A percentile compares a stretch with the other conserved stretches of the same genome.
These are phyloP conservation scores for Russula ochroleuca DNA, from an alignment of 768 basidiomycete genomes.

Conservation along the genomic window DNA sequence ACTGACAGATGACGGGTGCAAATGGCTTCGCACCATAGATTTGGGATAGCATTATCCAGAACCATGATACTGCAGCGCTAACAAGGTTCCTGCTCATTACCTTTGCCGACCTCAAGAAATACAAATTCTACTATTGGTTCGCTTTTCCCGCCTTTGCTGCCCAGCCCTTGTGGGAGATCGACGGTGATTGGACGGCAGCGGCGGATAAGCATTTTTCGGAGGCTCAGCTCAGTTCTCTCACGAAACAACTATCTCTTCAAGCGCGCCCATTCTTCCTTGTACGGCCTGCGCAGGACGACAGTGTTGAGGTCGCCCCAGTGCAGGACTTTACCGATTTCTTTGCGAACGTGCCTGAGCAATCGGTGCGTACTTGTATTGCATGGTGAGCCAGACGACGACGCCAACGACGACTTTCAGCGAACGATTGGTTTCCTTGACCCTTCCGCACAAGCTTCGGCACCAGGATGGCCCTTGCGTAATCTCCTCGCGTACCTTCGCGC, in stretches of 20 bases:
- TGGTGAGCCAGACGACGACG: neutral
- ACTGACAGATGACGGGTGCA: neutral
- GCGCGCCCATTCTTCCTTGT: conserved; percentile 61
- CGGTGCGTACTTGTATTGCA: conserved; percentile 38
- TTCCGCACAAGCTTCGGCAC: conserved; percentile 52
- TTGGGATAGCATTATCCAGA: conserved; percentile 56
- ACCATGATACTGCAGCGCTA: conserved; percentile 52
- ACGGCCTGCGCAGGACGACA: conserved; percentile 35
- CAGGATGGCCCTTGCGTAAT: conserved; percentile 93
- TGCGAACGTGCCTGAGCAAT: conserved; percentile 38
- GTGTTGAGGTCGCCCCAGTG: conserved; percentile 46
- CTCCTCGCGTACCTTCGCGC: conserved; percentile 76
- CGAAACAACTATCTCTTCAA: conserved; percentile 43
- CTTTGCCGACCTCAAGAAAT: conserved; percentile 96
- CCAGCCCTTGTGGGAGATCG: conserved; percentile 87
- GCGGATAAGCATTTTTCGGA: conserved; percentile 45
- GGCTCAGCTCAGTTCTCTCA: conserved; percentile 39
- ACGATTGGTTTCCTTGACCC: conserved; percentile 55
- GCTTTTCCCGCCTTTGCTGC: conserved; percentile 89
- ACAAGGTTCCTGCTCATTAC: conserved; percentile 86
- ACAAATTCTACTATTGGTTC: conserved; percentile 98
- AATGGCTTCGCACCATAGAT: conserved; percentile 43
- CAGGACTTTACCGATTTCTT: conserved; percentile 60
- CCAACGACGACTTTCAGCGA: conserved; percentile 27
- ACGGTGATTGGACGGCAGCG: conserved; percentile 56